A percentile compares a stretch with the other conserved stretches of the same genome.
These are phyloP conservation scores for Firmiana major DNA, from an alignment of 345 rosid genomes.

Conservation along the genomic window DNA sequence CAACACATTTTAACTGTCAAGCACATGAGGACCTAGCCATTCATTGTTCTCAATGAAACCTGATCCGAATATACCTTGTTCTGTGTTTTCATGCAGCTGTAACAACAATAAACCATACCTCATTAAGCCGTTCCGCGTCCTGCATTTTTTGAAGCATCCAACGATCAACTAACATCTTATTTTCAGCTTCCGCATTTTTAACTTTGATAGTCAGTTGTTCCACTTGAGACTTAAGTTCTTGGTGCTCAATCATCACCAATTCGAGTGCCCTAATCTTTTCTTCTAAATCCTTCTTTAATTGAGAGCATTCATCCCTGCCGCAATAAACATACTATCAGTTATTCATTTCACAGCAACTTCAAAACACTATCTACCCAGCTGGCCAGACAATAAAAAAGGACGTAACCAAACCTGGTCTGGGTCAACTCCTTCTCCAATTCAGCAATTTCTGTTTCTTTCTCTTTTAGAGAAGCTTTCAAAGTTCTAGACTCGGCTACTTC, in stretches of 20 bases:
- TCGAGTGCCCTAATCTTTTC: constrained; percentile 64
- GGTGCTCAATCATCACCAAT: constrained; percentile 58
- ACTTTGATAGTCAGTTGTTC: constrained; percentile 63
- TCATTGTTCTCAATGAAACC: not conserved
- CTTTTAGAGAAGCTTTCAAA: constrained; percentile 61
- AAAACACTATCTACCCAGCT: not conserved
- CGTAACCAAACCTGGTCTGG: constrained; percentile 45
- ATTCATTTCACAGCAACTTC: not conserved
- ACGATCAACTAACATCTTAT: constrained; percentile 82
- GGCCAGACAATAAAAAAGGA: not conserved
- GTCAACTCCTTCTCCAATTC: constrained; percentile 48
- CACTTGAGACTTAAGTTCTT: constrained; percentile 51
- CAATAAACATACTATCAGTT: constrained; percentile 4
- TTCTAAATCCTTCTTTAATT: constrained; percentile 52
- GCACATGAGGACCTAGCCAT: not conserved
- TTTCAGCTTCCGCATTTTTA: constrained; percentile 78
- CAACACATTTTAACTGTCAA: not conserved
- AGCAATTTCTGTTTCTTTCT: constrained; percentile 53
- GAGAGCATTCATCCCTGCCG: constrained; percentile 62
- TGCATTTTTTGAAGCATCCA: constrained; percentile 99
- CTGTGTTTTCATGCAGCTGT: not conserved
- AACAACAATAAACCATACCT: constrained; percentile 44
- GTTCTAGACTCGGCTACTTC: constrained; percentile 84
- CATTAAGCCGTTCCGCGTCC: constrained; percentile 96
- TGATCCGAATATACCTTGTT: not conserved